Percentiles rank a stretch among this genome's conserved stretches.
Conservation (phyloP, 2,329 filamentous ascomycete genomes). For the Laburnicola sp. region DNA sequence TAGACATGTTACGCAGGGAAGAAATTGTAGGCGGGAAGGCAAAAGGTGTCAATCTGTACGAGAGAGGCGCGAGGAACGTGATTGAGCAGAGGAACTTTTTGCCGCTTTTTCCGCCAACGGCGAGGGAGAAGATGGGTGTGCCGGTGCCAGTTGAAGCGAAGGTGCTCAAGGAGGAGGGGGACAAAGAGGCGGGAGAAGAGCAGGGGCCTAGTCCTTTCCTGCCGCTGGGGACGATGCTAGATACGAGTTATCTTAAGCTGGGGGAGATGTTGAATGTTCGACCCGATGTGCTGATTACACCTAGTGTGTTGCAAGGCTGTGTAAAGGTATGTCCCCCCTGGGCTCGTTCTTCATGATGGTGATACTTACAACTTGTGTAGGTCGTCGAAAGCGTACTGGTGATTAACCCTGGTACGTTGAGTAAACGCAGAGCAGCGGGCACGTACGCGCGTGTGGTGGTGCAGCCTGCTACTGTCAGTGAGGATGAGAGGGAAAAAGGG, state of each 20-base stretch:
- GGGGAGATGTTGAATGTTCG: constrained; percentile 86
- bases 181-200: constrained; percentile 61
- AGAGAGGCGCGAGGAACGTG: constrained; percentile 73
- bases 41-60: constrained; percentile 63
- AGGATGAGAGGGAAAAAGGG: constrained; percentile 60
- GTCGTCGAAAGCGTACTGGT: constrained; percentile 87
- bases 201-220: constrained; percentile 44
- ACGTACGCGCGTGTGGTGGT: constrained; percentile 83
- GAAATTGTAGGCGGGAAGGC: constrained; percentile 65
- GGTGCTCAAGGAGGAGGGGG: constrained; percentile 59
- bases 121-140: constrained; percentile 65
- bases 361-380: constrained; percentile 51
- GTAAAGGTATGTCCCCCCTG: constrained; percentile 68
- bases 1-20: constrained; percentile 79
- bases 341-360: constrained; percentile 11
- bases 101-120: constrained; percentile 81
- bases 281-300: constrained; percentile 82
- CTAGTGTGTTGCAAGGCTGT: constrained; percentile 82
- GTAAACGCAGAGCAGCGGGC: constrained; percentile 80
- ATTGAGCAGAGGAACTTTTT: constrained; percentile 91
- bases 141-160: constrained; percentile 41
- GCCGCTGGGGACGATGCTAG: constrained; percentile 71
- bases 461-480: constrained; percentile 63
- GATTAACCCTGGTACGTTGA: constrained; percentile 86
- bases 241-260: constrained; percentile 81